These are phyloP conservation scores for Tolypocladium cylindrosporum DNA, from an alignment of 2,329 filamentous ascomycete species.

Conservation along the genomic window DNA sequence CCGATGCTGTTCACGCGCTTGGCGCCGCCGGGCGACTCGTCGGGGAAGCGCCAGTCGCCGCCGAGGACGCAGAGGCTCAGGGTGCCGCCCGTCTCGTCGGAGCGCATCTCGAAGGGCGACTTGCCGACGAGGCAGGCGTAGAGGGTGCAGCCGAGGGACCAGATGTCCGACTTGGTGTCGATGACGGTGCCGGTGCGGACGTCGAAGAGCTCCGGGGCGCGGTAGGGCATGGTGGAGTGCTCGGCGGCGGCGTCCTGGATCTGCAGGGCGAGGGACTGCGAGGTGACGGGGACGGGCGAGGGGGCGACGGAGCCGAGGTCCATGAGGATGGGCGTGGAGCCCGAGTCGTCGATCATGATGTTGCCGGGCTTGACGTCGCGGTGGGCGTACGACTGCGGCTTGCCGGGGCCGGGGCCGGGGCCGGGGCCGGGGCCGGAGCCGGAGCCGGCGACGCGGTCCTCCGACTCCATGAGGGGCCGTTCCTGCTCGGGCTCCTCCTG, in stretches of 20 bases:
- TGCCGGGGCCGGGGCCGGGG: slow-evolving; percentile 47
- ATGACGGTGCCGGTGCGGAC: slow-evolving; percentile 87
- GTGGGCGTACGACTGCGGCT: slow-evolving; percentile 76
- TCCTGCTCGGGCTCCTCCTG: slow-evolving; percentile 68
- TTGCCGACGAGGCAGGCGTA: slow-evolving; percentile 96
- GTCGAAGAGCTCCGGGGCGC: slow-evolving; percentile 94
- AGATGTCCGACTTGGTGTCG: slow-evolving; percentile 96
- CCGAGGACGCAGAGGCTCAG: slow-evolving; percentile 86
- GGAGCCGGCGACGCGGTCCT: slow-evolving; percentile 40
- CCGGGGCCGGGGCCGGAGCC: slow-evolving; percentile 45
- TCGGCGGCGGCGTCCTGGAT: slow-evolving; percentile 93
- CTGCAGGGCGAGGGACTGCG: slow-evolving; percentile 78
- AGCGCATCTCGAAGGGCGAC: slow-evolving; percentile 90
- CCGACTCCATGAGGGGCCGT: slow-evolving; percentile 72
- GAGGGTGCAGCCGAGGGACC: slow-evolving; percentile 94
- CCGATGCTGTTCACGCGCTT: slow-evolving; percentile 33
- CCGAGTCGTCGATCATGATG: slow-evolving; percentile 95
- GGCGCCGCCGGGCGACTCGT: slow-evolving; percentile 58
- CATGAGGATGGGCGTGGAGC: slow-evolving; percentile 86
- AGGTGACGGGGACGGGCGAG: slow-evolving; percentile 81
- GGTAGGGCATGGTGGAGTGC: slow-evolving; percentile 97
- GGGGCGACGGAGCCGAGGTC: slow-evolving; percentile 87
- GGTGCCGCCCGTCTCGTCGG: slow-evolving; percentile 90
- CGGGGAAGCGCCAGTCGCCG: slow-evolving; percentile 94
- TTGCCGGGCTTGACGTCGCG: slow-evolving; percentile 96